Evolutionary conservation across 2,329 filamentous ascomycete genomes (phyloP), one percentile per base, ranked within the genome.

Genomic region (Cladophialophora immunda): DNA sequence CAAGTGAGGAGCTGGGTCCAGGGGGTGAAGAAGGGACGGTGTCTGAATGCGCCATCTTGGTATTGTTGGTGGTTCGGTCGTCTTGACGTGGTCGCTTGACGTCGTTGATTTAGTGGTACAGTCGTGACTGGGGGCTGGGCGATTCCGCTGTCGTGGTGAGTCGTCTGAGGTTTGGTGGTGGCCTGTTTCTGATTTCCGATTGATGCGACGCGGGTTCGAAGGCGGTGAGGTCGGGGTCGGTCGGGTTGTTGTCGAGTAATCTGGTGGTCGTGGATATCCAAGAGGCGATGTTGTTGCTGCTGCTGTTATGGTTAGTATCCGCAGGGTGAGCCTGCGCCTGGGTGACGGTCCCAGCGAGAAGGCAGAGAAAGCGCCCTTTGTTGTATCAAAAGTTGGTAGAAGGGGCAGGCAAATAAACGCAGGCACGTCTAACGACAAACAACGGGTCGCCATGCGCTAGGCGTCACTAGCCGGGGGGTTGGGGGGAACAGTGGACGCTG

Each of bases 1-100:
- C 90, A 53, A 79, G 72, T 9, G 79, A 79, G 38, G 77, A 76
- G 56, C 77, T 76, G 27, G 77, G 75, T 60, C 76, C 78, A 65
- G 77, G 77, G 65, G 77, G 77, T 60, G 80, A 80, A 56, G 79
- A 77, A 60, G 77, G 65, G 17, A 68, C 53, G 30, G 50, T 60
- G 66, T 69, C 67, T 30, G 61, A 52, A 32, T 60, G 38, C 34
- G 68, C 65, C 68, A 69, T 72, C 30, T 32, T 70, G 61, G 68
- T 45, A 58, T 52, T 50, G 57, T 7, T 41, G 38, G 41, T 25
- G 54, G 17, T 34, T 29, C 8, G 15, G 27, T 59, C 27, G 53
- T 65, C 47, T 34, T 32, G 57, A 38, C 38, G 27, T 57, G 29
- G 55, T 58, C 64, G 55, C 41, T 41, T 19, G 11, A 7, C 19